Evolutionary conservation across 345 rosid genomes (phyloP).

Genomic region (Aegle marmelos): DNA sequence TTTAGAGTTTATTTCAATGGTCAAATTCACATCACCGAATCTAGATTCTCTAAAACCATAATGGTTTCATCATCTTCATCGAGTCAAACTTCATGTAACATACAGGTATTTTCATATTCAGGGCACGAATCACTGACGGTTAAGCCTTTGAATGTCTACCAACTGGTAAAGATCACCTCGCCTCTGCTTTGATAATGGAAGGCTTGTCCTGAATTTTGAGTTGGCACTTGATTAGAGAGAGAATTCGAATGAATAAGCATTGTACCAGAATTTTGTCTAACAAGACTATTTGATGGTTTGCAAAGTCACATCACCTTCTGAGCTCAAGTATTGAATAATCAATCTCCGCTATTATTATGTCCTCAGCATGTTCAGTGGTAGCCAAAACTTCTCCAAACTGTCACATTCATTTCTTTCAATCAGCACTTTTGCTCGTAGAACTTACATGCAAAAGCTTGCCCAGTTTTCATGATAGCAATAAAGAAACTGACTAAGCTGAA

Average conservation of each 20-base stretch:
- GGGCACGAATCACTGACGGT: conserved; percentile 2
- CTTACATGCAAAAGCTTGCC: not conserved
- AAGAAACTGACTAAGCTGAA: not conserved
- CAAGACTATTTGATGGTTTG: not conserved
- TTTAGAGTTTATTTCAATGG: not conserved
- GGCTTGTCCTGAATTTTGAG: conserved; percentile 49
- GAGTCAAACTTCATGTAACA: not conserved
- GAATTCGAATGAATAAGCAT: not conserved
- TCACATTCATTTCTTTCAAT: conserved; percentile 5
- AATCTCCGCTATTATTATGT: conserved; percentile 69
- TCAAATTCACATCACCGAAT: not conserved
- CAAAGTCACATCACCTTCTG: conserved; percentile 53
- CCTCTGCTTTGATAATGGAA: conserved; percentile 55
- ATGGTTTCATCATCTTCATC: not conserved
- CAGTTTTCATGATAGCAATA: too few species aligned
- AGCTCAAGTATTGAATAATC: conserved; percentile 75
- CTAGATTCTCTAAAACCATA: not conserved
- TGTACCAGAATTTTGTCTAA: not conserved
- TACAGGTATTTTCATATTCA: not conserved
- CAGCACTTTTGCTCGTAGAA: not conserved
- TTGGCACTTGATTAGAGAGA: not conserved
- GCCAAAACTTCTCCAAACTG: conserved; percentile 95
- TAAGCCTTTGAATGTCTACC: conserved; percentile 47
- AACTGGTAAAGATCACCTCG: conserved; percentile 57
- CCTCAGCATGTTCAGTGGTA: conserved; percentile 77